phyloP scores from a whole-genome alignment of 2,329 filamentous ascomycete genomes.

The Calonectria multiphialidica region DNA sequence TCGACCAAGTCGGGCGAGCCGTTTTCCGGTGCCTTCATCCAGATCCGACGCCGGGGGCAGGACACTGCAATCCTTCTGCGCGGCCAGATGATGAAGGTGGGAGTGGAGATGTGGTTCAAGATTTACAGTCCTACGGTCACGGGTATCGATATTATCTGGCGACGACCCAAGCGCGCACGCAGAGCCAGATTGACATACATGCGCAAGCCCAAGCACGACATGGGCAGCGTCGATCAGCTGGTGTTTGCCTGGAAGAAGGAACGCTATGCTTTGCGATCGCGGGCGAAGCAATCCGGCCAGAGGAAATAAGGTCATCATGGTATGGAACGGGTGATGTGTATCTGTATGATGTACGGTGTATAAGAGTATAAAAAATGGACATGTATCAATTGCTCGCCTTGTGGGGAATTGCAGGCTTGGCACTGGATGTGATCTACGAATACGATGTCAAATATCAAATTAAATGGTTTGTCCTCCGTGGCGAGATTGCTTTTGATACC shows the following conservation, averaged over 20 bases:
- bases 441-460: background rate
- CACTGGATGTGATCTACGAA: background rate
- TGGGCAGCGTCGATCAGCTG: constrained; percentile 85
- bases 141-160: constrained; percentile 93
- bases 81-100: constrained; percentile 86
- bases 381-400: constrained; percentile 25
- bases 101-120: constrained; percentile 98
- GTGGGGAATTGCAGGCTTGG: background rate
- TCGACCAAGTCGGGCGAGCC: constrained; percentile 85
- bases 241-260: constrained; percentile 68
- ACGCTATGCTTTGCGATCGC: constrained; percentile 53
- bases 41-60: constrained; percentile 87
- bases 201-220: constrained; percentile 88
- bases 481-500: background rate
- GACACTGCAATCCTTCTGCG: constrained; percentile 90
- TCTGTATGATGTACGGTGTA: constrained; percentile 48
- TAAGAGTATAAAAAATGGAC: constrained; percentile 37
- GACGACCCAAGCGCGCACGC: constrained; percentile 85
- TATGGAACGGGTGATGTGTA: constrained; percentile 37
- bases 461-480: background rate
- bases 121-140: constrained; percentile 90
- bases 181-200: constrained; percentile 92
- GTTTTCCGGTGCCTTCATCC: constrained; percentile 89
- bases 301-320: constrained; percentile 28
- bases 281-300: constrained; percentile 45